Evolutionary conservation across 257 asterid genomes (phyloP).

Genomic region (Osmanthus fragrans): DNA sequence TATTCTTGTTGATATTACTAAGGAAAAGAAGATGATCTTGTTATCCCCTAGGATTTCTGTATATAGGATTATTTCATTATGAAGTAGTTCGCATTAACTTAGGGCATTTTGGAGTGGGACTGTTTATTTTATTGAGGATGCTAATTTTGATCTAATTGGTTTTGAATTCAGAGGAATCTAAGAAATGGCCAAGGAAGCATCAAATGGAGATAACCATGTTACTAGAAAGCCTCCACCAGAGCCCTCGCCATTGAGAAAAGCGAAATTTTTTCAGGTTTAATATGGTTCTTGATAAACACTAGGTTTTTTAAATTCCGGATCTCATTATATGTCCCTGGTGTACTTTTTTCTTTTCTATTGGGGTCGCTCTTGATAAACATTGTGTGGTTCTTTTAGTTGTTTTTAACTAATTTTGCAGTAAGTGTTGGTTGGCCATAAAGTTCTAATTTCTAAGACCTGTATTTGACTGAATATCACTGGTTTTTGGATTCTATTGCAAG

Average conservation of each 20-base stretch:
- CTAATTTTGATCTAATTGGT: constrained; percentile 1
- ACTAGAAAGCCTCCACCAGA: constrained; percentile 89
- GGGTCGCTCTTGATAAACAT: neutral
- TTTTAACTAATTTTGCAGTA: neutral
- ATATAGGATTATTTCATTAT: neutral
- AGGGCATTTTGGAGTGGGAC: neutral
- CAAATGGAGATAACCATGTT: constrained; percentile 55
- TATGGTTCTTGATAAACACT: neutral
- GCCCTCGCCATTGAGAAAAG: constrained; percentile 93
- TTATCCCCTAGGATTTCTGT: neutral
- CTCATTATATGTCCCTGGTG: neutral
- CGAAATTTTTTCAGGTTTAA: constrained; percentile 83
- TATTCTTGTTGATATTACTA: neutral
- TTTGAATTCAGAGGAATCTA: constrained; percentile 21
- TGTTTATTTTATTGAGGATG: constrained; percentile 13
- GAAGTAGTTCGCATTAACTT: neutral
- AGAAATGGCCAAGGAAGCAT: constrained; percentile 68
- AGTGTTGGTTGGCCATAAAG: neutral
- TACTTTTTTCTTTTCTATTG: neutral
- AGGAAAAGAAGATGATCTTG: neutral
- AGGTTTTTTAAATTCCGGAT: neutral
- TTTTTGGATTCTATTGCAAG: neutral
- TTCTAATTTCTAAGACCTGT: constrained; percentile 1
- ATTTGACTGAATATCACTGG: neutral
- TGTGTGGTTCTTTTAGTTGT: neutral